Conservation (phyloP, 805 yeast genomes). For the Blastobotrys americana region DNA sequence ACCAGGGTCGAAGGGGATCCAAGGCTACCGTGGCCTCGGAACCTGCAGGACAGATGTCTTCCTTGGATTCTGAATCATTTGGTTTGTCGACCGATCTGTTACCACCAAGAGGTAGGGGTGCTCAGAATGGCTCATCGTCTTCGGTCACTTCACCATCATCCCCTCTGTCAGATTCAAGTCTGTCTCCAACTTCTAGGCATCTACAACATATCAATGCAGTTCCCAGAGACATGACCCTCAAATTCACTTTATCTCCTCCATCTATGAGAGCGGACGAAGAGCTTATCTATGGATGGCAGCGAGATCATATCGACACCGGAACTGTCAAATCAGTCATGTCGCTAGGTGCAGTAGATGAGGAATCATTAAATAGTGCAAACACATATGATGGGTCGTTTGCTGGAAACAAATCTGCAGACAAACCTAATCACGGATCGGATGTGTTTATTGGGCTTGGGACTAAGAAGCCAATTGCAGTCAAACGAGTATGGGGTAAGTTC, state of each 20-base stretch:
- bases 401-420: not conserved
- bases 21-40: conserved; percentile 2
- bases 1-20: conserved; percentile 2
- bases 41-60: not conserved
- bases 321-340: conserved; percentile 9
- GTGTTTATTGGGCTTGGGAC: not conserved
- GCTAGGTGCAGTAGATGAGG: not conserved
- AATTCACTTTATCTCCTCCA: conserved; percentile 23
- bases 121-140: conserved; percentile 3
- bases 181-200: not conserved
- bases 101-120: conserved; percentile 2
- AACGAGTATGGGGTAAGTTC: conserved; percentile 15
- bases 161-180: conserved; percentile 1
- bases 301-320: conserved; percentile 19
- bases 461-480: conserved; percentile 6
- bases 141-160: conserved; percentile 3
- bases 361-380: not conserved
- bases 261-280: conserved; percentile 25
- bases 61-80: not conserved
- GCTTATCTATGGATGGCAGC: conserved; percentile 25
- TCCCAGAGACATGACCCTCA: conserved; percentile 23
- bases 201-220: conserved; percentile 3
- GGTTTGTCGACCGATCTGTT: not conserved
- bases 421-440: not conserved
- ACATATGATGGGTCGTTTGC: not conserved